These are phyloP conservation scores for Tulasnella sp. DNA, from an alignment of 768 basidiomycete species.

Conservation along the genomic window DNA sequence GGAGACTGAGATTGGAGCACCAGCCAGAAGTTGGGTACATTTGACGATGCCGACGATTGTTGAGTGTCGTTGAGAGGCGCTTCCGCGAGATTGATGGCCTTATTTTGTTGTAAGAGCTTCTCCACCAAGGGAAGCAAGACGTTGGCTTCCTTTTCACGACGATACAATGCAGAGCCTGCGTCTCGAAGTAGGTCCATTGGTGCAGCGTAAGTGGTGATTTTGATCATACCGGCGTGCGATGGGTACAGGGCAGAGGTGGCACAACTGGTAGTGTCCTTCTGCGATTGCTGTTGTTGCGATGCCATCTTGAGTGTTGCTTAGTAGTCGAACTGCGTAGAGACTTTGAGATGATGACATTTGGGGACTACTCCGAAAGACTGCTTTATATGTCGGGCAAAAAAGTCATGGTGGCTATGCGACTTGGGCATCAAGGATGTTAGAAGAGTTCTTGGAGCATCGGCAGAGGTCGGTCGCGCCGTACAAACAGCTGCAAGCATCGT, in stretches of 20 bases:
- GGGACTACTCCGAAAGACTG: too few relatives aligned
- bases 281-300: too few relatives aligned
- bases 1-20: background rate
- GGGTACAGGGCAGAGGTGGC: background rate
- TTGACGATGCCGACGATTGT: slow-evolving; percentile 1
- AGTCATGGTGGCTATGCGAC: too few relatives aligned
- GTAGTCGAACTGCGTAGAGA: too few relatives aligned
- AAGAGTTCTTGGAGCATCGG: too few relatives aligned
- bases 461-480: too few relatives aligned
- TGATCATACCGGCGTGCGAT: background rate
- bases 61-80: background rate
- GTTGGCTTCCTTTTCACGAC: slow-evolving; percentile 34
- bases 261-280: too few relatives aligned
- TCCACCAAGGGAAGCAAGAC: slow-evolving; percentile 33
- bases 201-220: slow-evolving; percentile 23
- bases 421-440: too few relatives aligned
- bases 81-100: background rate
- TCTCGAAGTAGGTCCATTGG: slow-evolving; percentile 31
- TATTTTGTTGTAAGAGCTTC: background rate
- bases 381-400: too few relatives aligned
- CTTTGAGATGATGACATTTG: too few relatives aligned
- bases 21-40: background rate
- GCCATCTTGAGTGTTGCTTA: too few relatives aligned
- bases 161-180: slow-evolving; percentile 31
- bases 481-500: too few relatives aligned